Evolutionary conservation across 306 rosid species (phyloP), one percentile per base, ranked within the genome.

Genomic region (Cicer judaicum): DNA sequence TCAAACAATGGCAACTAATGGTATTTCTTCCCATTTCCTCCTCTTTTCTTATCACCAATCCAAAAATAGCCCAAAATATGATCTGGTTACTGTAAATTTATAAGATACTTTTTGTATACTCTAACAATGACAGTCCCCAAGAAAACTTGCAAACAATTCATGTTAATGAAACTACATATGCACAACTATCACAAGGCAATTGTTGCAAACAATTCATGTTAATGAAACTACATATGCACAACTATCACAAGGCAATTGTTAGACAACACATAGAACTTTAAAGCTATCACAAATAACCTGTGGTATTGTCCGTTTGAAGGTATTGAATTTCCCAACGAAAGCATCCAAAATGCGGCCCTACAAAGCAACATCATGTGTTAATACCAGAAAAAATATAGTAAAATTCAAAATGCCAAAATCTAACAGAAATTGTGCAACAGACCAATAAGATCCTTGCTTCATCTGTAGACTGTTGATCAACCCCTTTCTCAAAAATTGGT

Each of bases 291-390:
- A 48, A 75, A 67, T 55, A 84, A 95, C 99, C 99, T 92, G 99
- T 40, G 99, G 99, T 74, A 95, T 95, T 21, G 96, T 90, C 29
- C 90, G 92, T 85, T 92, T 92, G 85, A 95, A 95, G 75, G 98
- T 92, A 88, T 93, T 89, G 77, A 95, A 92, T 67, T 95, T 95
- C 76, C 99, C 99, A 79, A 95, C 98, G 78, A 95, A 95, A 77
- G 99, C 97, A 75, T 95, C 99, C 79, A 95, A 74, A 86, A 95
- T 95, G 71, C 94, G 96, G 72, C 98, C 97, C 99, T 95, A 78
- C 79, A 82, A 73, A 81, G 36, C 64, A 63, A 81, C 44, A 70
- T 10, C n/a, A 21, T 12, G 7, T 53, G 80, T 83, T 40, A 77
- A 72, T 50, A 74, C 67, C 56, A 81, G 57, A 43, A 76, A 65